These are phyloP conservation scores for Vigna unguiculata DNA, from an alignment of 306 rosid genomes.

Conservation along the genomic window DNA sequence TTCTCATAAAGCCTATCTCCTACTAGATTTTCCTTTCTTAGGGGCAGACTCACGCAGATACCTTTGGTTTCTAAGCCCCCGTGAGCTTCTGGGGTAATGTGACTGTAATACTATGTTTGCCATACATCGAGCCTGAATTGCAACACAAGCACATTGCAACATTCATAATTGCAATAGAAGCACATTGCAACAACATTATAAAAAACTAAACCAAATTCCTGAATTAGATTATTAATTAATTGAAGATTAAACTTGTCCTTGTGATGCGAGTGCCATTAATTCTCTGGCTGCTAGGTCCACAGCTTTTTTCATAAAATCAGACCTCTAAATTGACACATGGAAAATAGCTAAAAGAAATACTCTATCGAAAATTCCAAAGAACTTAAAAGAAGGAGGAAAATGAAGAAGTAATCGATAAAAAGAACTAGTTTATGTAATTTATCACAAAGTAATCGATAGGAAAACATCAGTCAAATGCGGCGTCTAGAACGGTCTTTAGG, in stretches of 20 bases:
- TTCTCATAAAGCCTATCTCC: too few relatives aligned
- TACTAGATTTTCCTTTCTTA: too few relatives aligned
- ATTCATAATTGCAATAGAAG: slow-evolving; percentile 61
- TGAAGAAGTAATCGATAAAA: neutral
- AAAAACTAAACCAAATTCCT: neutral
- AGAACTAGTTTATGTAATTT: neutral
- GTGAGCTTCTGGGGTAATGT: too few relatives aligned
- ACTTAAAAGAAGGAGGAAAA: neutral
- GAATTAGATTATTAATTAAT: too few relatives aligned
- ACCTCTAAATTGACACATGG: slow-evolving; percentile 50
- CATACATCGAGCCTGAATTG: too few relatives aligned
- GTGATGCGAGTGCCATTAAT: slow-evolving; percentile 70
- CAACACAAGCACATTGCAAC: too few relatives aligned
- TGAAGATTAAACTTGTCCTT: slow-evolving; percentile 65
- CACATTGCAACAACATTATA: neutral
- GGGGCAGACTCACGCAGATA: too few relatives aligned
- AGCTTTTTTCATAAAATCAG: slow-evolving; percentile 65
- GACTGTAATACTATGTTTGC: too few relatives aligned
- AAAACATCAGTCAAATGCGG: too few relatives aligned
- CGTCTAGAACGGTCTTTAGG: too few relatives aligned
- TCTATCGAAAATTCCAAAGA: neutral
- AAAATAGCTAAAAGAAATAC: slow-evolving; percentile 6
- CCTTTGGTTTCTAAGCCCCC: too few relatives aligned
- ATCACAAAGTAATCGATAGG: too few relatives aligned
- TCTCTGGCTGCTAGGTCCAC: slow-evolving; percentile 78